Evolutionary conservation across 345 rosid species (phyloP).

Genomic region (Brassica carinata): DNA sequence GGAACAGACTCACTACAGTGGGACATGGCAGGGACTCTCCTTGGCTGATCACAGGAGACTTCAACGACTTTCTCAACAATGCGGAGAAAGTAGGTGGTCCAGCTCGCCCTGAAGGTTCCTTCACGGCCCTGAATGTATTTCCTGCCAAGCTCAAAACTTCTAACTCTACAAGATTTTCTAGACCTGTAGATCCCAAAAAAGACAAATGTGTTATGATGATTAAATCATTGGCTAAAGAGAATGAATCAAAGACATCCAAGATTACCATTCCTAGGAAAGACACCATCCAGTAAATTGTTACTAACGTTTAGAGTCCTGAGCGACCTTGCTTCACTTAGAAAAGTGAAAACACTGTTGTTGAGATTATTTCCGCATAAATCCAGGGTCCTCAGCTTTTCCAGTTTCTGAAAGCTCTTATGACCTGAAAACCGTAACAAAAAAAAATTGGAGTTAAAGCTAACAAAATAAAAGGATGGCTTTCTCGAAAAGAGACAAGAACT

Average conservation of each 20-base stretch:
- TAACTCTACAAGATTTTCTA: background rate
- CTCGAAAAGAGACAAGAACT: background rate
- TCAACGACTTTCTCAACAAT: too few relatives aligned
- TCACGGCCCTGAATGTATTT: background rate
- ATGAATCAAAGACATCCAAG: background rate
- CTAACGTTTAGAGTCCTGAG: background rate
- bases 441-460: background rate
- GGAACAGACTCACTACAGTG: too few relatives aligned
- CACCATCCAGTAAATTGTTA: background rate
- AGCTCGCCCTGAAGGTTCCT: too few relatives aligned
- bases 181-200: background rate
- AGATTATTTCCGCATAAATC: background rate
- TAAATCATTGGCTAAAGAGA: background rate
- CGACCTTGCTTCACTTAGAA: background rate
- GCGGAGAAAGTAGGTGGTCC: background rate
- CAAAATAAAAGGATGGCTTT: background rate
- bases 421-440: conserved; percentile 7
- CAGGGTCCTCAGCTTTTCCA: background rate
- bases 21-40: too few relatives aligned
- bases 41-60: too few relatives aligned
- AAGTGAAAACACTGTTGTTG: conserved; percentile 10
- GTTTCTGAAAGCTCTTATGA: conserved; percentile 8
- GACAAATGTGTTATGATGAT: background rate
- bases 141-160: background rate
- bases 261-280: background rate